Evolutionary conservation across 2,329 filamentous ascomycete genomes (phyloP).

Genomic region (Stemphylium vesicarium): DNA sequence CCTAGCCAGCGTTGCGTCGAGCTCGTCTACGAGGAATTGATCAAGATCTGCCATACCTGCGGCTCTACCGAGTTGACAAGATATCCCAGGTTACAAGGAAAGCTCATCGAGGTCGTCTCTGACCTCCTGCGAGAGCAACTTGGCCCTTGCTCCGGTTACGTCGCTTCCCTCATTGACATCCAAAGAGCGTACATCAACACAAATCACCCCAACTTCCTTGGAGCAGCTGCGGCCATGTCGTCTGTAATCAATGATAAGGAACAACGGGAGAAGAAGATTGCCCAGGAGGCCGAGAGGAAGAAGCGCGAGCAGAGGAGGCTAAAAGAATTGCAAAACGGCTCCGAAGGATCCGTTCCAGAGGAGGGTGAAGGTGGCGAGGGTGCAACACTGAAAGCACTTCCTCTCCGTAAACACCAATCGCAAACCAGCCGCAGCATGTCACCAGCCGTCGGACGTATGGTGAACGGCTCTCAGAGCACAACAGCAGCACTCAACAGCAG

Average conservation of each 20-base stretch:
- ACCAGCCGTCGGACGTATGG: slow-evolving; percentile 70
- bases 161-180: slow-evolving; percentile 96
- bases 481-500: slow-evolving; percentile 68
- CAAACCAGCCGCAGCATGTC: slow-evolving; percentile 80
- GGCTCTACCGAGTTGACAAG: slow-evolving; percentile 91
- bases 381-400: slow-evolving; percentile 62
- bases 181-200: slow-evolving; percentile 99
- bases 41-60: slow-evolving; percentile 99
- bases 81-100: slow-evolving; percentile 91
- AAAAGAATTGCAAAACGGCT: slow-evolving; percentile 74
- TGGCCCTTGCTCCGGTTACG: slow-evolving; percentile 86
- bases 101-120: slow-evolving; percentile 97
- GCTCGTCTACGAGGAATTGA: slow-evolving; percentile 96
- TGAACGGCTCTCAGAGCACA: slow-evolving; percentile 65
- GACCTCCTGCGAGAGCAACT: slow-evolving; percentile 91
- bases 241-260: slow-evolving; percentile 95
- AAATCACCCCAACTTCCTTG: slow-evolving; percentile 98
- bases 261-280: slow-evolving; percentile 85
- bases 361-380: slow-evolving; percentile 65
- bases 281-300: slow-evolving; percentile 81
- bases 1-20: slow-evolving; percentile 97
- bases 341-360: slow-evolving; percentile 66
- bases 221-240: slow-evolving; percentile 95
- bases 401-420: slow-evolving; percentile 65
- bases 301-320: slow-evolving; percentile 81